Base-by-base conservation (phyloP, 805 yeast genomes). In the Starmerella bombi region DNA sequence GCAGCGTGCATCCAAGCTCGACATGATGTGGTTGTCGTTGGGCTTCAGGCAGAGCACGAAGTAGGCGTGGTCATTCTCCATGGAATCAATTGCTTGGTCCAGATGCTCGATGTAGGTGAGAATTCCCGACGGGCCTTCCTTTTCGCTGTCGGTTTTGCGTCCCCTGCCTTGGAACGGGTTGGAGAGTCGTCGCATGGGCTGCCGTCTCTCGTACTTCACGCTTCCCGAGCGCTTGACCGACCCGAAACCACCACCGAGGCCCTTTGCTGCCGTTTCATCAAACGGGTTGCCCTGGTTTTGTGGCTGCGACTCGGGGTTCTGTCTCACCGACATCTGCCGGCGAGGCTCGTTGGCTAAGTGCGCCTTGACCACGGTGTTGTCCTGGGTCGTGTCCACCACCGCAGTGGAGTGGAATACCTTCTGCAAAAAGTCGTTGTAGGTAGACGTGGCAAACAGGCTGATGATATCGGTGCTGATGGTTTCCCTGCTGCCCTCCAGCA, bases 401-500 rank as follows among this genome's bases (percentile, higher is more conserved):
- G 62, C 65, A 21, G 58, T 51, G 5, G 62, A 45, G 19, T 51
- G 44, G 45, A 62, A 63, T 7, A 64, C 51, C 3, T 49, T 41
- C 41, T 53, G 45, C 36, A 64, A 44, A 44, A 64, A 64, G 25
- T 54, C 58, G 6, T 66, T 62, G 3, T 63, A 53, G 22, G 62
- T 55, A 9, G 64, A 53, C 10, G 60, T 54, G 15, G 62, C 60
- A 51, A 64, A 62, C 12, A 64, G 51, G 14, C 55, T 51, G 41
- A 64, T 60, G 27, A 63, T 55, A 38, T 64, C 68, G n/a, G 64
- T 59, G 14, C 66, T 59, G 15, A 64, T 58, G 20, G 73, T 69
- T 48, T 74, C 78, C 19, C 65, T 63, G 47, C 72, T 70, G 44
- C 71, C 70, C 32, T 67, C 68, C 18, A 74, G 55, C 63, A 77